phyloP scores from a whole-genome alignment of 257 asterid species.

The Solanum piurae region DNA sequence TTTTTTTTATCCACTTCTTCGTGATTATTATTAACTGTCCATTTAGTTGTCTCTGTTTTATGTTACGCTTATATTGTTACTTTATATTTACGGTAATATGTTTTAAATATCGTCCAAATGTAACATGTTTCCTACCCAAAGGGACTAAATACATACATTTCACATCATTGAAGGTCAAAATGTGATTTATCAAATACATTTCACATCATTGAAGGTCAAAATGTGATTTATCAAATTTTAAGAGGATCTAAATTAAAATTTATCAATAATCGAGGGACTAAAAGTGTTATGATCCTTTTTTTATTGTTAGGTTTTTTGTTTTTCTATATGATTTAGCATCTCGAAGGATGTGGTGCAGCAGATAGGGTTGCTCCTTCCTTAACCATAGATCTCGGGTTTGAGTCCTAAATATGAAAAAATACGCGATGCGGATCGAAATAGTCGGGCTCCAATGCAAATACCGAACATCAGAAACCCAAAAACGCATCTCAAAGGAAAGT shows the following conservation, averaged over 20 bases:
- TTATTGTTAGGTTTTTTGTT: background rate
- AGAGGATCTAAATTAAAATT: background rate
- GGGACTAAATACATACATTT: background rate
- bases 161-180: background rate
- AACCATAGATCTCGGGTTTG: accelerated
- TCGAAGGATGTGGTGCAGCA: background rate
- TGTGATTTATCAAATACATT: background rate
- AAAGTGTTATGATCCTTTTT: background rate
- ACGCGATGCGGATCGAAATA: accelerated
- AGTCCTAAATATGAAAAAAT: no score
- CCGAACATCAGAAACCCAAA: accelerated
- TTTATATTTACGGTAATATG: background rate
- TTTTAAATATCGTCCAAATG: background rate
- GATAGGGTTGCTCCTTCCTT: accelerated
- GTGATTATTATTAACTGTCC: background rate
- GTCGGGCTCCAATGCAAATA: accelerated
- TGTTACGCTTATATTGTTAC: background rate
- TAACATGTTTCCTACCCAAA: background rate
- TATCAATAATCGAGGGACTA: background rate
- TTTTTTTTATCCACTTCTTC: background rate
- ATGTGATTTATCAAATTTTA: background rate
- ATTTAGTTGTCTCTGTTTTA: background rate
- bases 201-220: background rate
- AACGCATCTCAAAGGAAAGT: background rate
- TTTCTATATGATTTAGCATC: background rate